Evolutionary conservation across 2,329 filamentous ascomycete species (phyloP), one percentile per base, ranked within the genome.

Genomic region (Xylaria sp.): DNA sequence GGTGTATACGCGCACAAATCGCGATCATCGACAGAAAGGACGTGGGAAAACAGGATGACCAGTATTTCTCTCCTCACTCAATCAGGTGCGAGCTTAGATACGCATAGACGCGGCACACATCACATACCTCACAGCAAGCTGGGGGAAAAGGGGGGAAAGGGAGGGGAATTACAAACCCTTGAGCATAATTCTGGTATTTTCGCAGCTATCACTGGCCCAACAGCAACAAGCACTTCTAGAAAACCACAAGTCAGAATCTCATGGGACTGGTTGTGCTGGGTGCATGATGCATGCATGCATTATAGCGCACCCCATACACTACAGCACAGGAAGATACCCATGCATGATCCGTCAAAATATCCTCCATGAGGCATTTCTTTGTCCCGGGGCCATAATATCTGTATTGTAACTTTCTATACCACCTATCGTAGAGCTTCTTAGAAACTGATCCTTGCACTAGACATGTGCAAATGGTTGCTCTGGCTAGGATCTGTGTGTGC

Each of bases 311-410:
- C 13, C 13, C 50, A 10, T 34, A 20, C 46, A 20, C n/a, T 18
- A 34, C 34, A 59, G 44, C 62, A 39, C 20, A 63, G 39, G 56
- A 59, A 59, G 48, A 46, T 20, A 37, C 51, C 34, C 55, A 65
- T 65, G 56, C 65, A 70, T 48, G 48, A 63, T 63, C 65, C 56
- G 52, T 63, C 44, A 59, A 52, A 66, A 60, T 63, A 44, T 12
- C 37, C 20, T 61, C 39, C 23, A 64, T 70, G 69, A 68, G 69
- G 69, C 62, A 70, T 70, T 70, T 70, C 58, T 66, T 58, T 65
- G 44, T 23, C n/a, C 51, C 39, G 41, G 31, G 44, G n/a, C 52
- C 23, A 15, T 46, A 52, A 52, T 52, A 25, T n/a, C 39, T 58
- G 39, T 46, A 44, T 28, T 34, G 28, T n/a, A 37, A 1, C 10